Base-by-base conservation (phyloP, 345 rosid genomes). In the Populus simonii region DNA sequence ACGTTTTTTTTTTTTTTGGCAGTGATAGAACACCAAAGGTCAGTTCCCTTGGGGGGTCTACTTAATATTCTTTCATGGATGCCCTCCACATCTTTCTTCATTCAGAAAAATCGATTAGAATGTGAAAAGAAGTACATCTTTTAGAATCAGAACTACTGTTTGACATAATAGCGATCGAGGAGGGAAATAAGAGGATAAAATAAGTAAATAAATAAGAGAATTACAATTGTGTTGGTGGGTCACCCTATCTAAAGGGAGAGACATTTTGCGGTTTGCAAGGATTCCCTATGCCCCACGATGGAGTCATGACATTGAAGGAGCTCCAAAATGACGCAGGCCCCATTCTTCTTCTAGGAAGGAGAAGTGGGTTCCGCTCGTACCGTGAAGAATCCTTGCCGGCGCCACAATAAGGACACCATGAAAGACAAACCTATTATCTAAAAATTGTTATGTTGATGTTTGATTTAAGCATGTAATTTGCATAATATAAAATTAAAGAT, bases 201-300 rank as follows among this genome's bases (percentile, higher is more conserved):
- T 31, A 9, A 17, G 61, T 35, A 8, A 51, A 7, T 4, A 18
- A 9, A 12, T 18, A 17, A 29, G 29, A 73, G 22, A 38, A n/a
- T 7, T 38, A 38, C 35, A 25, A 15, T 23, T 8, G n/a, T 9
- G 57, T 4, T 1, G 2, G 79, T 71, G 76, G 80, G 80, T 53
- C 83, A 82, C 36, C 36, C 75, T 84, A 81, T 84, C 87, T 53
- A 23, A n/a, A 79, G 29, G 79, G 66, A 36, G 74, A 80, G 85
- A 70, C 74, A 10, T 73, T 70, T 68, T 75, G 73, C 70, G 78
- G 85, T 63, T 84, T 57, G 81, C 39, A 62, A 71, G 81, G 87
- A 84, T 76, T 85, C 80, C 82, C 76, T 55, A 7, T 75, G 83
- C 2, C 82, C 83, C 80, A 75, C 36, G 75, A 18, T 7, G 51